Conservation (phyloP, 164 flowering plant species). For the Tetrastigma voinierianum region DNA sequence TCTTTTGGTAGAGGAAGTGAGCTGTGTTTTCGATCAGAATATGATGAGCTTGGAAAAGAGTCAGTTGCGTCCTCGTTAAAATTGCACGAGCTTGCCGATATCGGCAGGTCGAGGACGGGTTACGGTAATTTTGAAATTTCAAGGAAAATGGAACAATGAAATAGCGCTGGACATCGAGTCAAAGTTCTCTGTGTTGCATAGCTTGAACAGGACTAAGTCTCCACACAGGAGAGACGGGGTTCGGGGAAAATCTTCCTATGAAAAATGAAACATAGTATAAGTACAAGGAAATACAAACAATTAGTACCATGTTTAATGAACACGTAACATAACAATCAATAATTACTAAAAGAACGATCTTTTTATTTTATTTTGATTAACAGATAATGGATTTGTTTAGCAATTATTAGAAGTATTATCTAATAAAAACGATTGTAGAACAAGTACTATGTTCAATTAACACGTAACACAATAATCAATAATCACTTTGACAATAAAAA, state of each 20-base stretch:
- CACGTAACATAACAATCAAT: too few species aligned
- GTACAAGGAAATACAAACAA: neutral
- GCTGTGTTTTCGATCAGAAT: slow-evolving; percentile 21
- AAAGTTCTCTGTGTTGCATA: slow-evolving; percentile 38
- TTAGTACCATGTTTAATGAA: too few species aligned
- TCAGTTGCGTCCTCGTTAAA: too few species aligned
- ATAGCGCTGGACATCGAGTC: slow-evolving; percentile 37
- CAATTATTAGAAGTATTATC: too few species aligned
- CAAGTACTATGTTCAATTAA: too few species aligned
- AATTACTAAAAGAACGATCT: neutral
- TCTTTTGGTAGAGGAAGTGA: slow-evolving; percentile 22
- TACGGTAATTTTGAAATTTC: slow-evolving; percentile 20
- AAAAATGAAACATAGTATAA: neutral
- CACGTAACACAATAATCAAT: too few species aligned
- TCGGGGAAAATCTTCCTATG: slow-evolving; percentile 72
- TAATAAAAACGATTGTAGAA: too few species aligned
- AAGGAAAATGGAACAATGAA: slow-evolving; percentile 33
- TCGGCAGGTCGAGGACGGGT: slow-evolving; percentile 16
- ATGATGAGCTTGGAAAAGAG: slow-evolving; percentile 16
- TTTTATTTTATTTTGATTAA: too few species aligned
- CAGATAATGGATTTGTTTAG: too few species aligned
- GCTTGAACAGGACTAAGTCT: slow-evolving; percentile 45
- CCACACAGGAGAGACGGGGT: slow-evolving; percentile 84
- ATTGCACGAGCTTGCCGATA: slow-evolving; percentile 12
- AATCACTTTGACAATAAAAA: too few species aligned